Base-by-base conservation (phyloP, 1,284 basidiomycete species). In the Marasmius fiardii region DNA sequence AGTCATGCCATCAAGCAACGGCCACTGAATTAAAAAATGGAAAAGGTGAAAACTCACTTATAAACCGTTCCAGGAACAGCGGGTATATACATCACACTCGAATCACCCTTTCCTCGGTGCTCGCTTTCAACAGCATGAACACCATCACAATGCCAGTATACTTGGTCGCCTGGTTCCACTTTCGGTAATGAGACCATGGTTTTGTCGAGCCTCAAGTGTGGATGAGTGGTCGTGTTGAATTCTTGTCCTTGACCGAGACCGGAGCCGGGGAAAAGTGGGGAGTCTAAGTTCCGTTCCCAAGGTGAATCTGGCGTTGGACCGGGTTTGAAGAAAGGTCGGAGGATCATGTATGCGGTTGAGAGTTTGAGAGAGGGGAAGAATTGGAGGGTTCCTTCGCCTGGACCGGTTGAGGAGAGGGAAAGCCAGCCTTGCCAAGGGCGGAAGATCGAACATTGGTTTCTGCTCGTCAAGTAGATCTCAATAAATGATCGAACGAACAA, bases 381-480 rank as follows among this genome's bases (percentile, higher is more conserved):
- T 24, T 39, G 53, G 12, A 58, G 53, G 5, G 57, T 58, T 11
- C 92, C 91, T 65, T 92, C 85, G 4, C 74, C 73, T 0, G 85
- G 79, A 0, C 80, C 81, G 0, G 88, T 88, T 28, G 65, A 66
- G 0, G 85, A 86, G 54, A 93, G 71, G 6, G 82, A 80, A 0
- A 83, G 84, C 90, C 88, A 86, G 3, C 88, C 88, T 66, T 92
- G 89, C 78, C 86, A 86, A 0, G 87, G 83, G n/a, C 90, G 79
- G 70, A 91, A 87, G 26, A 91, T 81, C 1, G 85, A 81, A 63
- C 90, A 92, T 65, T 87, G 79, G 52, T 79, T 83, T 20, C 57
- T 58, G 33, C 16, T 11, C 3, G 34, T 20, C 18, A 11, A 14
- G 28, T 31, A 10, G 10, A 31, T 31, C 3, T 23, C 5, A 16